Conservation (phyloP, 768 basidiomycete species). For the Phallus indusiatus region DNA sequence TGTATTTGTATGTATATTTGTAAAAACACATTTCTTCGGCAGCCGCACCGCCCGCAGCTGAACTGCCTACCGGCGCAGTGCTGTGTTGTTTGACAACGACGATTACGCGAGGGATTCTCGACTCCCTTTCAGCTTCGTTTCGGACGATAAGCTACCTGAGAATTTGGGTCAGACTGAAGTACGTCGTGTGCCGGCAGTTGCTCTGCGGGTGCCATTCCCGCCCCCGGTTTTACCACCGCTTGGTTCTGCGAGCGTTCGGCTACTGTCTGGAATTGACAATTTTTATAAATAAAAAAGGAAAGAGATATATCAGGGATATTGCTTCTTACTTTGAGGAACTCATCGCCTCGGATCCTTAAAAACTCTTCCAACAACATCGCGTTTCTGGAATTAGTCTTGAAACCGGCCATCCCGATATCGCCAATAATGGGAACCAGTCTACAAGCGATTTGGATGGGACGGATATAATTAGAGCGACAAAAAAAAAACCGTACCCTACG, state of each 20-base stretch:
- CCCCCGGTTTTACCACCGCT: slow-evolving; percentile 46
- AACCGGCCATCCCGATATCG: slow-evolving; percentile 66
- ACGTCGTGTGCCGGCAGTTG: no score
- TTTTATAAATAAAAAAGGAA: not conserved
- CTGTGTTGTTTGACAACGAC: no score
- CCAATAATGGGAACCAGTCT: slow-evolving; percentile 58
- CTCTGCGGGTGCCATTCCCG: slow-evolving; percentile 35
- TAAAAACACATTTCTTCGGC: no score
- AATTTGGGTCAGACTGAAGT: slow-evolving; percentile 10
- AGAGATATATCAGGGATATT: not conserved
- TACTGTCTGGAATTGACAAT: slow-evolving; percentile 4
- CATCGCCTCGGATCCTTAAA: slow-evolving; percentile 67
- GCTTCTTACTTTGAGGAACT: slow-evolving; percentile 39
- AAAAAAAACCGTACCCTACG: slow-evolving; percentile 32
- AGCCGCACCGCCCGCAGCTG: no score
- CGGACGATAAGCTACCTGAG: not conserved
- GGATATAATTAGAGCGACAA: slow-evolving; percentile 3
- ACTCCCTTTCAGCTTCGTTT: no score
- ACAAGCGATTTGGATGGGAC: no score
- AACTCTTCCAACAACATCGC: slow-evolving; percentile 81
- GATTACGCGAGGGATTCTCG: no score
- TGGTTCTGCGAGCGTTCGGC: slow-evolving; percentile 19
- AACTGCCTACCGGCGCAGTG: no score
- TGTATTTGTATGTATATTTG: no score
- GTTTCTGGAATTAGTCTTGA: slow-evolving; percentile 85